These are phyloP conservation scores for Zymoseptoria ardabiliae DNA, from an alignment of 2,329 filamentous ascomycete species.

Conservation along the genomic window DNA sequence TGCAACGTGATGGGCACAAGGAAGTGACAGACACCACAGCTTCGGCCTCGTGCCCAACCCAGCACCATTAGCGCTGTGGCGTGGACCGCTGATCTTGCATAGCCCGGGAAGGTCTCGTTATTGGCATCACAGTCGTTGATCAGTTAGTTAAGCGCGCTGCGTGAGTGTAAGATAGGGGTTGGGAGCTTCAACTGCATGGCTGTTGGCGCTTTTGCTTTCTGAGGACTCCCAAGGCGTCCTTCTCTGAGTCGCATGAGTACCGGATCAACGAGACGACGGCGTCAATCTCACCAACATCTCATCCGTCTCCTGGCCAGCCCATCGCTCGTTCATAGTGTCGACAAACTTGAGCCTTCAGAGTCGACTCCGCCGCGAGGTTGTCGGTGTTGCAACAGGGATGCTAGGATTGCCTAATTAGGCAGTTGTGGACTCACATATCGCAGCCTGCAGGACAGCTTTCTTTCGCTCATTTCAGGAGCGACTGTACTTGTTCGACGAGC, in stretches of 20 bases:
- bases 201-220: too few species aligned
- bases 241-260: neutral
- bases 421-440: neutral
- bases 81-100: neutral
- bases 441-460: neutral
- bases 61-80: neutral
- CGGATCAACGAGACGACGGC: too few species aligned
- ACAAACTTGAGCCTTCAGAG: too few species aligned
- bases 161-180: neutral
- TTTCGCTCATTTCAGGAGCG: neutral
- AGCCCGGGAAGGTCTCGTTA: neutral
- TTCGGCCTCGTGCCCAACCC: neutral
- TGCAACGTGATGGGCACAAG: neutral
- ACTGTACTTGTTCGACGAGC: too few species aligned
- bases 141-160: neutral
- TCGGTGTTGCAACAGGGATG: neutral
- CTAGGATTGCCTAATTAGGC: neutral
- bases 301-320: too few species aligned
- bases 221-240: too few species aligned
- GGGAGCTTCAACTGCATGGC: too few species aligned
- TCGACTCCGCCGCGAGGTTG: neutral
- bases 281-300: too few species aligned
- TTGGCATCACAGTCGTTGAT: neutral
- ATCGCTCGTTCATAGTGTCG: too few species aligned
- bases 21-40: neutral